Evolutionary conservation across 106 monocot genomes (phyloP).

Genomic region (Ottelia alismoides): DNA sequence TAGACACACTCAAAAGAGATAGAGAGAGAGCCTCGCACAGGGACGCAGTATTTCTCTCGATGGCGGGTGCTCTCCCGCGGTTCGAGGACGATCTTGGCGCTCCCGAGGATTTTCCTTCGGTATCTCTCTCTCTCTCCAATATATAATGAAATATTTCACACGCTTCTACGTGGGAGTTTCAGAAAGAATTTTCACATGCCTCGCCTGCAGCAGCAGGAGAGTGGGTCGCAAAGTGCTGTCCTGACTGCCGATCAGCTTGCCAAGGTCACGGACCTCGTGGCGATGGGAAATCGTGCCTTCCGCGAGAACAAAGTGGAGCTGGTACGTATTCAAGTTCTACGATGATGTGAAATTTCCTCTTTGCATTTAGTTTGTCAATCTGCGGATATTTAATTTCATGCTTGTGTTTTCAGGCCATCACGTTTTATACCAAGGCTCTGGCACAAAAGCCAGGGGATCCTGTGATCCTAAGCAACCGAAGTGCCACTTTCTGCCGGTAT

Average conservation of each 20-base stretch:
- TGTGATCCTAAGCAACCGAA: constrained; percentile 60
- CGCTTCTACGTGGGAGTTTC: background rate
- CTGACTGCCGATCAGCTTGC: constrained; percentile 15
- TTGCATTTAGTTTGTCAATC: background rate
- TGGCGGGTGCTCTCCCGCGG: constrained; percentile 7
- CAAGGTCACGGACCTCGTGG: constrained; percentile 51
- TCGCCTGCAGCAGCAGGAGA: constrained; percentile 20
- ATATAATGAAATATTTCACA: background rate
- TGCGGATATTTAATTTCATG: background rate
- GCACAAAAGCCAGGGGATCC: constrained; percentile 63
- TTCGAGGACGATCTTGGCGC: constrained; percentile 9
- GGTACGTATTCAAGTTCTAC: constrained; percentile 15
- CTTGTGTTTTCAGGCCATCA: constrained; percentile 44
- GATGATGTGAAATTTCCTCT: background rate
- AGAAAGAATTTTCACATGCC: background rate
- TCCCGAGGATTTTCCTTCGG: constrained; percentile 52
- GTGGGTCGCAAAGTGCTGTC: constrained; percentile 23
- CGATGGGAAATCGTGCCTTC: constrained; percentile 45
- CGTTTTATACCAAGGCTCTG: constrained; percentile 77
- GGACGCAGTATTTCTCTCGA: background rate
- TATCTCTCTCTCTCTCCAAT: background rate
- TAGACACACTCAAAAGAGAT: background rate
- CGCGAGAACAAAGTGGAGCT: constrained; percentile 46
- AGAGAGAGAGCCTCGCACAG: background rate
- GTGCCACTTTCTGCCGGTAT: constrained; percentile 68